Evolutionary conservation across 2,329 filamentous ascomycete genomes (phyloP).

Genomic region (Amesomyces nigricolor): DNA sequence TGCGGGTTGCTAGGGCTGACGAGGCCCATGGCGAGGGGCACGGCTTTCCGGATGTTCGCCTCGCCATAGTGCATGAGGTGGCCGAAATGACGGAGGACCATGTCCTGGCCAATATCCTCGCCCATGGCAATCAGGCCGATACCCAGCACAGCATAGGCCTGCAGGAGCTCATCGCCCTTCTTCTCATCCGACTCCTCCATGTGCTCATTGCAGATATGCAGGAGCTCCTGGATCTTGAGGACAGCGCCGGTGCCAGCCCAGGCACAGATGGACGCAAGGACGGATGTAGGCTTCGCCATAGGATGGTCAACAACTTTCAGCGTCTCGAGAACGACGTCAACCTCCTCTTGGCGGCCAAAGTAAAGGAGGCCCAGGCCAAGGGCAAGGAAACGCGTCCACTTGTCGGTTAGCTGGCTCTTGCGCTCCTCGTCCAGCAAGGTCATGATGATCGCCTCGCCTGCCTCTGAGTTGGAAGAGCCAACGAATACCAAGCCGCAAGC

Average conservation of each 20-base stretch:
- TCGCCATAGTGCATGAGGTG: slow-evolving; percentile 99
- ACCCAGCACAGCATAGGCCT: slow-evolving; percentile 92
- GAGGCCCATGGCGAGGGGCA: slow-evolving; percentile 92
- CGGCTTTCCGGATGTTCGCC: slow-evolving; percentile 91
- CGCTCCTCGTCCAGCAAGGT: slow-evolving; percentile 92
- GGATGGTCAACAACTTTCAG: slow-evolving; percentile 96
- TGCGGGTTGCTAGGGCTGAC: slow-evolving; percentile 97
- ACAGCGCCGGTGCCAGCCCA: slow-evolving; percentile 98
- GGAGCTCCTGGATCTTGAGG: slow-evolving; percentile 90
- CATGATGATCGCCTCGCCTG: slow-evolving; percentile 86
- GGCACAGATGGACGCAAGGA: slow-evolving; percentile 92
- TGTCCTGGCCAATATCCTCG: slow-evolving; percentile 96
- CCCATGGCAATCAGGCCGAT: slow-evolving; percentile 95
- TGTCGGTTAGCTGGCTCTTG: slow-evolving; percentile 86
- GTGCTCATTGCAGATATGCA: slow-evolving; percentile 97
- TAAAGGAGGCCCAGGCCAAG: slow-evolving; percentile 89
- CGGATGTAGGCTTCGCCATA: slow-evolving; percentile 91
- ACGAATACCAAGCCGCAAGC: slow-evolving; percentile 88
- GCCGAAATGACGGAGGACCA: slow-evolving; percentile 95
- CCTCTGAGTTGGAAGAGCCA: slow-evolving; percentile 83
- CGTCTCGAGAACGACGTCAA: slow-evolving; percentile 96
- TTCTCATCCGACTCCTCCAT: slow-evolving; percentile 92
- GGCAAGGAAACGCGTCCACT: slow-evolving; percentile 96
- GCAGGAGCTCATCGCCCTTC: slow-evolving; percentile 90
- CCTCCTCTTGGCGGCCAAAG: slow-evolving; percentile 95